phyloP scores from a whole-genome alignment of 805 yeast species.

The Kodamaea kaohsiungensis region DNA sequence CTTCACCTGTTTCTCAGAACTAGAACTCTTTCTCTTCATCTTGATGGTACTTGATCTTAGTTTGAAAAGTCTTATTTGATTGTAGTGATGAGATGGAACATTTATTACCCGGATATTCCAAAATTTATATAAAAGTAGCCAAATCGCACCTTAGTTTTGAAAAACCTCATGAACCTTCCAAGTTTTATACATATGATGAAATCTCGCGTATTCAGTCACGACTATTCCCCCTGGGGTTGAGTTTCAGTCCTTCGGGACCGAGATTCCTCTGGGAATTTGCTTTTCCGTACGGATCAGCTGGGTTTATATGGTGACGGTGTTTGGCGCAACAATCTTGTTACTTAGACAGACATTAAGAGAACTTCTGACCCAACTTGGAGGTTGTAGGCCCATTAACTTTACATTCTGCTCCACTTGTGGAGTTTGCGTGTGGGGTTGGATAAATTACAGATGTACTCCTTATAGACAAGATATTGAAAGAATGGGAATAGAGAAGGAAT shows the following conservation, averaged over 20 bases:
- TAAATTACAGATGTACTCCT: background rate
- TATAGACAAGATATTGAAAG: background rate
- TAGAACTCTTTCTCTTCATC: slow-evolving; percentile 10
- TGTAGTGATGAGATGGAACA: slow-evolving; percentile 1
- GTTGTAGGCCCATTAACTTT: background rate
- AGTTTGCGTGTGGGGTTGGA: background rate
- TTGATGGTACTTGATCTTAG: slow-evolving; percentile 15
- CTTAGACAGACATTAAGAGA: slow-evolving; percentile 45
- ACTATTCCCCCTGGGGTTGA: slow-evolving; percentile 47
- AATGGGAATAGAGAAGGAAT: slow-evolving; percentile 5
- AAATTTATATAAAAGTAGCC: slow-evolving; percentile 17
- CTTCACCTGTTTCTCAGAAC: slow-evolving; percentile 7
- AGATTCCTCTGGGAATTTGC: slow-evolving; percentile 36
- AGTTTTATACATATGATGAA: slow-evolving; percentile 65
- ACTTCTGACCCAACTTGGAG: slow-evolving; percentile 40
- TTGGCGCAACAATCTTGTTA: slow-evolving; percentile 54
- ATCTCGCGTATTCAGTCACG: slow-evolving; percentile 51
- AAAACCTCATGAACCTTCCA: slow-evolving; percentile 59
- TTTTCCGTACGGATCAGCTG: slow-evolving; percentile 34
- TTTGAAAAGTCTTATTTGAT: slow-evolving; percentile 8
- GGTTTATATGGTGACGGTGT: slow-evolving; percentile 49
- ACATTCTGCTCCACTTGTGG: background rate
- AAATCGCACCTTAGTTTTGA: slow-evolving; percentile 13
- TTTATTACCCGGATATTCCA: slow-evolving; percentile 24
- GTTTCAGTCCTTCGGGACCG: slow-evolving; percentile 22